These are phyloP conservation scores for Syncephalis plumigaleata DNA, from an alignment of 371 early-diverging fungal genomes.

Conservation along the genomic window DNA sequence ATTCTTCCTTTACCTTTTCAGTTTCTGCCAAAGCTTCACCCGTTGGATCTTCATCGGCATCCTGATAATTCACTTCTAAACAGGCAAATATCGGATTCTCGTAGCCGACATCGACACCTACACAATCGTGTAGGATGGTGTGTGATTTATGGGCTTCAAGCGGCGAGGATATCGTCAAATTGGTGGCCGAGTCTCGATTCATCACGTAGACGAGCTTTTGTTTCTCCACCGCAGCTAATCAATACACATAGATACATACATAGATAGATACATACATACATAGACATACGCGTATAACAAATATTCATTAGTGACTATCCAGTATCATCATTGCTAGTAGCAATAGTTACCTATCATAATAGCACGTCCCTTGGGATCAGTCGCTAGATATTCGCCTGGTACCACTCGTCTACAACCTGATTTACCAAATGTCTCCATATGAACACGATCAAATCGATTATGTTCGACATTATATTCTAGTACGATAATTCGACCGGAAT, in stretches of 20 bases:
- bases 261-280: not conserved
- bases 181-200: slow-evolving; percentile 75
- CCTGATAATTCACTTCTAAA: slow-evolving; percentile 76
- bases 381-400: slow-evolving; percentile 89
- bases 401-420: slow-evolving; percentile 79
- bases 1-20: slow-evolving; percentile 32
- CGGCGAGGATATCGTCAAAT: slow-evolving; percentile 86
- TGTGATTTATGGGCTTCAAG: slow-evolving; percentile 82
- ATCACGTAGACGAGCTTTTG: slow-evolving; percentile 91
- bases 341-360: slow-evolving; percentile 62
- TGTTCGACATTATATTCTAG: slow-evolving; percentile 69
- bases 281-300: not conserved
- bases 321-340: not conserved
- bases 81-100: slow-evolving; percentile 96
- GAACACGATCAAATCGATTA: slow-evolving; percentile 64
- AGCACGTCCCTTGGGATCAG: slow-evolving; percentile 93
- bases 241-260: not conserved
- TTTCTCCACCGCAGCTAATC: slow-evolving; percentile 70
- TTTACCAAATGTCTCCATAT: slow-evolving; percentile 92
- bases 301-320: not conserved
- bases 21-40: slow-evolving; percentile 53
- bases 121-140: slow-evolving; percentile 53
- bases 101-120: slow-evolving; percentile 92
- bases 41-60: slow-evolving; percentile 63
- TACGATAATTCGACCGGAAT: slow-evolving; percentile 82